Evolutionary conservation across 805 yeast species (phyloP).

Genomic region (Kodamaea sagamina): DNA sequence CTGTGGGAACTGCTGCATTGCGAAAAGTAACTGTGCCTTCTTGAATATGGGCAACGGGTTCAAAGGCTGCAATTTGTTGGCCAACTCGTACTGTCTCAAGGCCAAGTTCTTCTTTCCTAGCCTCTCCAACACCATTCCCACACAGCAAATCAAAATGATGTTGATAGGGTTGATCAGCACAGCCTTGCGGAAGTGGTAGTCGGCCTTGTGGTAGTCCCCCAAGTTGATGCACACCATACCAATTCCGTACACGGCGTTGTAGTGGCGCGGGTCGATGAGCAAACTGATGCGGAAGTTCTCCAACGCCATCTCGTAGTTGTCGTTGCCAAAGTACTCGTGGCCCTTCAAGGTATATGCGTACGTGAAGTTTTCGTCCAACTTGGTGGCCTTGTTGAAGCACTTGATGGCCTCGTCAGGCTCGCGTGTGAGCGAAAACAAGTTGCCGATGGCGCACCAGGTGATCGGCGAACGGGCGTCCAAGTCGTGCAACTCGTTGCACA

Average conservation of each 20-base stretch:
- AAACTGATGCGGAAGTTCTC: conserved; percentile 81
- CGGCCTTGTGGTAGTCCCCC: conserved; percentile 83
- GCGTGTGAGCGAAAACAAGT: conserved; percentile 75
- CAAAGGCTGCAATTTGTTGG: conserved; percentile 79
- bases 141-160: conserved; percentile 85
- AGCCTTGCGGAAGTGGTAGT: conserved; percentile 84
- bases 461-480: conserved; percentile 67
- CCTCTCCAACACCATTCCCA: conserved; percentile 90
- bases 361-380: conserved; percentile 66
- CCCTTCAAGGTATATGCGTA: conserved; percentile 94
- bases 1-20: conserved; percentile 66
- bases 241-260: conserved; percentile 92
- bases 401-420: conserved; percentile 89
- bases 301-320: conserved; percentile 86
- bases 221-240: conserved; percentile 90
- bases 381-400: conserved; percentile 79
- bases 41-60: conserved; percentile 87
- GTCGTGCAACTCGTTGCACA: conserved; percentile 79
- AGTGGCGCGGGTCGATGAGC: conserved; percentile 75
- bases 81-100: conserved; percentile 76
- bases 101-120: conserved; percentile 70
- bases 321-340: conserved; percentile 85
- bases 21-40: conserved; percentile 77
- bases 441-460: conserved; percentile 92
- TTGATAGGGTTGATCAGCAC: conserved; percentile 87